These are phyloP conservation scores for Chenopodium quinoa DNA, from an alignment of 148 eudicot genomes.

Conservation along the genomic window DNA sequence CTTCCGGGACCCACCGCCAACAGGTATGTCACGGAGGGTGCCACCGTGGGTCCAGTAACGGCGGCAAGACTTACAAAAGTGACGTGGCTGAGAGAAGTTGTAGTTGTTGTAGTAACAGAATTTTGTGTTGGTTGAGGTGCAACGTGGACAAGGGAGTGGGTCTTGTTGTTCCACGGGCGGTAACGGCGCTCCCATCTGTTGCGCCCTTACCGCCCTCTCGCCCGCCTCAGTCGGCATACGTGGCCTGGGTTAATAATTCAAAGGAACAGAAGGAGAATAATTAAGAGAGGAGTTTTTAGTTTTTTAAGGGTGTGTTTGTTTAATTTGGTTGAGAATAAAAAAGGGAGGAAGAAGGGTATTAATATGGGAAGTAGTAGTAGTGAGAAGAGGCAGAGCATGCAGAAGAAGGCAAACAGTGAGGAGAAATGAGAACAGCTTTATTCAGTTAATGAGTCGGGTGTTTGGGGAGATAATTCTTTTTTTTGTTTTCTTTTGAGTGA, in stretches of 20 bases:
- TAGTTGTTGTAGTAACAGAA: constrained; percentile 93
- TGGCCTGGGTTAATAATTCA: neutral
- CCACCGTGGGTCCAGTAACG: constrained; percentile 91
- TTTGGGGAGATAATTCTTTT: neutral
- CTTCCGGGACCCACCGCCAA: constrained; percentile 71
- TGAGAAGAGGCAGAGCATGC: constrained; percentile 20
- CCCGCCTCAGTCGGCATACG: neutral
- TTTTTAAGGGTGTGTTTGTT: neutral
- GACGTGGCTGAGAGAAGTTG: constrained; percentile 81
- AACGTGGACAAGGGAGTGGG: constrained; percentile 70
- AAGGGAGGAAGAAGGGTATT: neutral
- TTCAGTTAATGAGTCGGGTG: neutral
- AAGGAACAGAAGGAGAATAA: neutral
- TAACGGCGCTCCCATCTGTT: constrained; percentile 38
- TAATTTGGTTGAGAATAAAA: too few relatives aligned
- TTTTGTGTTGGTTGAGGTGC: constrained; percentile 65
- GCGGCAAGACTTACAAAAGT: constrained; percentile 84
- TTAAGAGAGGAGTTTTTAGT: neutral
- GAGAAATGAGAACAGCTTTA: constrained; percentile 14
- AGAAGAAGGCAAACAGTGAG: constrained; percentile 5
- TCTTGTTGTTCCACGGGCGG: constrained; percentile 42
- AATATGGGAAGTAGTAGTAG: neutral
- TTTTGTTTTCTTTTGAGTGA: neutral
- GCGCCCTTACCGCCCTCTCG: constrained; percentile 18
- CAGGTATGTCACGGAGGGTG: constrained; percentile 69